Conservation (phyloP, 2,329 filamentous ascomycete species). For the Alternaria solani region DNA sequence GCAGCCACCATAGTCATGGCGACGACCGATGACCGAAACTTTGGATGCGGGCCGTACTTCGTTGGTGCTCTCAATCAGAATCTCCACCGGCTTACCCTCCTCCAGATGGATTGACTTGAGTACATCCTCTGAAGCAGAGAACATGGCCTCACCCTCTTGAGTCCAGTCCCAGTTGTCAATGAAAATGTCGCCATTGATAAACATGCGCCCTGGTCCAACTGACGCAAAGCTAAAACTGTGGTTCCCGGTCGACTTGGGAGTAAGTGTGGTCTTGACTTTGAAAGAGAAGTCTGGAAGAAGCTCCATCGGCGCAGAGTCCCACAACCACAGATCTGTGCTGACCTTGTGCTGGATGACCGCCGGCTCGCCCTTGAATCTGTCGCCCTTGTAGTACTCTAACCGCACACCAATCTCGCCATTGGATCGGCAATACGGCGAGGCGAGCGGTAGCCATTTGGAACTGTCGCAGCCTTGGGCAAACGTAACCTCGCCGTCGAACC, state of each 20-base stretch:
- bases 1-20: conserved; percentile 74
- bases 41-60: conserved; percentile 69
- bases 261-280: conserved; percentile 67
- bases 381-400: conserved; percentile 71
- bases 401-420: conserved; percentile 67
- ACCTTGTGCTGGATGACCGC: conserved; percentile 65
- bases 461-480: conserved; percentile 71
- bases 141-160: conserved; percentile 75
- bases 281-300: conserved; percentile 72
- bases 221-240: conserved; percentile 74
- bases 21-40: conserved; percentile 64
- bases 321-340: conserved; percentile 73
- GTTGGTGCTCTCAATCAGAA: conserved; percentile 71
- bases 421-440: conserved; percentile 66
- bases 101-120: conserved; percentile 68
- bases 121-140: conserved; percentile 71
- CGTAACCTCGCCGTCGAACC: conserved; percentile 63
- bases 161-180: conserved; percentile 75
- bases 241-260: conserved; percentile 65
- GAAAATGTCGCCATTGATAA: conserved; percentile 65
- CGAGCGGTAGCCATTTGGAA: conserved; percentile 71
- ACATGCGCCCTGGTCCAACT: conserved; percentile 70
- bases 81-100: conserved; percentile 66
- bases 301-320: conserved; percentile 71
- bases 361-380: conserved; percentile 67